phyloP scores from a whole-genome alignment of 164 flowering plant species.

The Chimonanthus praecox region DNA sequence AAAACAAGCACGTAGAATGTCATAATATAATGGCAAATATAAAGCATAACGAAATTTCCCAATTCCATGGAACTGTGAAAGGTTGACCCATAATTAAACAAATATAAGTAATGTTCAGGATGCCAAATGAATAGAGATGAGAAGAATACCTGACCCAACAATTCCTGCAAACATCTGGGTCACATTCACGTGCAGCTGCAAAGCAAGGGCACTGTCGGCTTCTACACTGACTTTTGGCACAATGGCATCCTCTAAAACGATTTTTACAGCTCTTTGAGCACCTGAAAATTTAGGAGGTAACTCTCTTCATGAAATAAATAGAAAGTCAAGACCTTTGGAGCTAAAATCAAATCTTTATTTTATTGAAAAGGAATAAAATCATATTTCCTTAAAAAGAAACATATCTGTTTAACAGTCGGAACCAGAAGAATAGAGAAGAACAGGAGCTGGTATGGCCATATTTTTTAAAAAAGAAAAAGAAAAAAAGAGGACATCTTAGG shows the following conservation, averaged over 20 bases:
- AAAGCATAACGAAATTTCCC: no score
- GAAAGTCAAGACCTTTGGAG: background rate
- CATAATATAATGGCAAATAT: no score
- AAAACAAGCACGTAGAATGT: no score
- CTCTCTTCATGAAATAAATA: background rate
- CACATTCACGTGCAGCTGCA: constrained; percentile 99
- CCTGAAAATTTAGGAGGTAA: constrained; percentile 29
- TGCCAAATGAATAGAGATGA: background rate
- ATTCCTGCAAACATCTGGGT: constrained; percentile 98
- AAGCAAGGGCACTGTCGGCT: constrained; percentile 98
- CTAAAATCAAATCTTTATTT: background rate
- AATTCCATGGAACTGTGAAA: no score
- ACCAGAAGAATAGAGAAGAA: no score
- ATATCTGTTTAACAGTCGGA: no score
- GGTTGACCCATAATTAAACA: no score
- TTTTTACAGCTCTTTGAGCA: constrained; percentile 96
- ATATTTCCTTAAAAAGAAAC: no score
- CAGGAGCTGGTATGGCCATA: no score
- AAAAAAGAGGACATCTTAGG: no score
- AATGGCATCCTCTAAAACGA: constrained; percentile 95
- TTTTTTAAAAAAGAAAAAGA: no score
- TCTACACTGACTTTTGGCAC: constrained; percentile 98
- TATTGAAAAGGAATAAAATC: no score
- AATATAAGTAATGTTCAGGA: background rate
- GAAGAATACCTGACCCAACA: constrained; percentile 93